Evolutionary conservation across 768 basidiomycete genomes (phyloP), one percentile per base, ranked within the genome.

Genomic region (Mrakia gelida): DNA sequence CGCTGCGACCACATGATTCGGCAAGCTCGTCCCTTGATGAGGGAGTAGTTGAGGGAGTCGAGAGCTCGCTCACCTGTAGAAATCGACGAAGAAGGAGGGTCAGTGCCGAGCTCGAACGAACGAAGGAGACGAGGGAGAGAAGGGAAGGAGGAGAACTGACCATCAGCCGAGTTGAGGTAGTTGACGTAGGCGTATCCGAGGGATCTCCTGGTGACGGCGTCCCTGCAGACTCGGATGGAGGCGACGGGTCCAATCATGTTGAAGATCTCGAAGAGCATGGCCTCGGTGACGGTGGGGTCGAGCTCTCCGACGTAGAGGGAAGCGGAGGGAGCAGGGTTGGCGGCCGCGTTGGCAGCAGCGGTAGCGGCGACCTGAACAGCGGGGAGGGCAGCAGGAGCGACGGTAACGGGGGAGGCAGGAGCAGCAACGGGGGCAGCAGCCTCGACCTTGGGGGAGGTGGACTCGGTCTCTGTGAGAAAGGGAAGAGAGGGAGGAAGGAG

Each of bases 1-100:
- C 97, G 93, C 89, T 98, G 97, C 83, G 95, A 98, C 96, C 97
- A 98, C 97, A 99, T 99, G 89, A 99, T 99, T 83, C 97, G 94
- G 88, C 97, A 99, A 80, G 97, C 92, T 83, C 94, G 92, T 86
- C 92, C 92, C 89, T 98, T 98, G 88, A 99, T 98, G 84, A 95
- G 87, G 81, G 97, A 98, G 85, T 99, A 99, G 87, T 99, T 99
- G 85, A 99, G 91, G 86, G 95, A 93, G 87, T 99, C 97, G 80
- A 99, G 89, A 81, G 97, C 96, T 84, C 95, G 94, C 87, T 99
- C 97, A 84, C 94, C 93, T 94, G 81, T 13, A 21, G 73, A 38
- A 30, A 63, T 56, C 26, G 52, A 41, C 0, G 18, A 18, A 72
- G 73, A 70, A 80, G 5, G 16, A 38, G 65, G 26, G 38, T 67